A percentile compares a stretch with the other conserved stretches of the same genome.
phyloP scores from a whole-genome alignment of 2,329 filamentous ascomycete genomes.

The Penicillium sp. region DNA sequence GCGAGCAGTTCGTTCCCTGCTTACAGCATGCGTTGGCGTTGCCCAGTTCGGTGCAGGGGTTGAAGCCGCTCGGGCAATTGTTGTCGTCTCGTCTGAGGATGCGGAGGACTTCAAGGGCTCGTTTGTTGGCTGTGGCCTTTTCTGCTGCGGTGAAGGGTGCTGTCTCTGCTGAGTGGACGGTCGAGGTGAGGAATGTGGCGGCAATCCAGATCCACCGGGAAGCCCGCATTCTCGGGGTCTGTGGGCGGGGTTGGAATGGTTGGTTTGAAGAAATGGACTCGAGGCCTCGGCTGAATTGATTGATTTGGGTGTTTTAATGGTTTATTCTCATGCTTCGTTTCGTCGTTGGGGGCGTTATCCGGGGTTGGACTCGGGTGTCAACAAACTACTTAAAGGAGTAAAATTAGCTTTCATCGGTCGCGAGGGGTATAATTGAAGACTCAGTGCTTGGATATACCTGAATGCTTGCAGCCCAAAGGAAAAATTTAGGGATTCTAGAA shows the following conservation, averaged over 20 bases:
- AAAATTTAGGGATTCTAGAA: background rate
- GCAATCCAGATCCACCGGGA: constrained; percentile 34
- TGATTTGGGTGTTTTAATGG: background rate
- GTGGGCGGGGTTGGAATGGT: background rate
- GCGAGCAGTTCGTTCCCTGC: constrained; percentile 52
- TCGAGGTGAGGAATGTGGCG: constrained; percentile 31
- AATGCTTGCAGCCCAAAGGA: background rate
- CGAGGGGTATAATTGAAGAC: background rate
- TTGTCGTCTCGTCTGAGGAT: constrained; percentile 32
- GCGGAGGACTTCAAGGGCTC: constrained; percentile 34
- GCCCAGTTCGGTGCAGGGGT: constrained; percentile 52
- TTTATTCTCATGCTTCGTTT: constrained; percentile 8
- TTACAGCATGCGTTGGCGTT: constrained; percentile 57
- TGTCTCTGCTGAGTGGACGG: constrained; percentile 30
- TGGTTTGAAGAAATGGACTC: background rate
- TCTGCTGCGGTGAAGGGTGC: constrained; percentile 32
- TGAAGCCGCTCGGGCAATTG: constrained; percentile 53
- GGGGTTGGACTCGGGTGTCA: constrained; percentile 24
- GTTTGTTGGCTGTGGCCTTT: constrained; percentile 20
- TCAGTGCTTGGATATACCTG: background rate
- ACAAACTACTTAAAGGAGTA: constrained; percentile 37
- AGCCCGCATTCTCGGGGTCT: constrained; percentile 33
- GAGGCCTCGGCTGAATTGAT: background rate
- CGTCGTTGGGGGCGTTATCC: constrained; percentile 12
- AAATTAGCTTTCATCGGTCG: constrained; percentile 13